These are phyloP conservation scores for Syzygium oleosum DNA, from an alignment of 345 rosid species.

Conservation along the genomic window DNA sequence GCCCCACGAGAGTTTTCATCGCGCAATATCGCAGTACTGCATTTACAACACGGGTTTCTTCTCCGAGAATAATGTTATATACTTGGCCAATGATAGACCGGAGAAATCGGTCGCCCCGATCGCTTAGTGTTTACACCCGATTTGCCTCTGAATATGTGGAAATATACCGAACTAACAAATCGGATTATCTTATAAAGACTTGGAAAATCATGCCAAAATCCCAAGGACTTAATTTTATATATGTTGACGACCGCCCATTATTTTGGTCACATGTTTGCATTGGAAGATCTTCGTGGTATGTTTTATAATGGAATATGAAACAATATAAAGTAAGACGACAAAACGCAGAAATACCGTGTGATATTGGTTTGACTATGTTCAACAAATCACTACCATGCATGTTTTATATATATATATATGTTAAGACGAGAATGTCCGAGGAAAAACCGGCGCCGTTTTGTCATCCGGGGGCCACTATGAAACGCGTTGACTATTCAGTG, in stretches of 20 bases:
- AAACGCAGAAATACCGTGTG: neutral
- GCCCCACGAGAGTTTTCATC: rapidly evolving
- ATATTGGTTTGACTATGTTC: neutral
- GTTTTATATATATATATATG: neutral
- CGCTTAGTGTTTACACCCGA: neutral
- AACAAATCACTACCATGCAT: neutral
- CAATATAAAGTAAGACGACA: neutral
- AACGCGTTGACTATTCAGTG: neutral
- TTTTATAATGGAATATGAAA: neutral
- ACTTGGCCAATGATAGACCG: neutral
- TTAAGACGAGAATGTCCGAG: neutral
- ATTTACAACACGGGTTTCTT: neutral
- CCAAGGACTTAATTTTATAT: neutral
- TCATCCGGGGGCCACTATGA: neutral
- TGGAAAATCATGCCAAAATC: neutral
- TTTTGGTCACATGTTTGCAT: neutral
- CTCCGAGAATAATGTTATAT: neutral
- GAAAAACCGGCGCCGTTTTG: neutral
- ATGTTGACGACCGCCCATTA: neutral
- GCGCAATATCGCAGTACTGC: rapidly evolving
- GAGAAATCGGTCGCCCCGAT: neutral
- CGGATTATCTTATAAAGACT: neutral
- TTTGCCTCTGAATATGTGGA: neutral
- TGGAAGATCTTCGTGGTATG: neutral
- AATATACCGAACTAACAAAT: neutral